phyloP scores from a whole-genome alignment of 2,329 filamentous ascomycete species.

The Botrytis fabae region DNA sequence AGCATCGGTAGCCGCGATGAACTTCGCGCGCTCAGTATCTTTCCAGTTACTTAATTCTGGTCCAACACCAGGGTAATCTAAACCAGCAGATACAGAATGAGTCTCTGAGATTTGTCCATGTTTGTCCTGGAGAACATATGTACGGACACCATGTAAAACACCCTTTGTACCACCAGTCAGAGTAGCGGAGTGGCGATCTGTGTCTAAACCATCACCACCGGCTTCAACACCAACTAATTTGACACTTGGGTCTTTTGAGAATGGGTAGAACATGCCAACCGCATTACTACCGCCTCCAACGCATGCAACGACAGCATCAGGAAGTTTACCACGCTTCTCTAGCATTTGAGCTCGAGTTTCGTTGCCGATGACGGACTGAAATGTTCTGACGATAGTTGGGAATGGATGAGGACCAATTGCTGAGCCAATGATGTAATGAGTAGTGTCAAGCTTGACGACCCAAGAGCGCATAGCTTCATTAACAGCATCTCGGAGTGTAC shows the following conservation, averaged over 20 bases:
- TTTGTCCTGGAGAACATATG: slow-evolving; percentile 89
- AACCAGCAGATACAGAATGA: slow-evolving; percentile 92
- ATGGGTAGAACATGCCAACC: slow-evolving; percentile 97
- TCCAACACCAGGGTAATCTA: slow-evolving; percentile 96
- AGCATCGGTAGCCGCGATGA: slow-evolving; percentile 87
- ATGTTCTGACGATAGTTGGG: slow-evolving; percentile 94
- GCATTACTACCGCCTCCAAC: slow-evolving; percentile 96
- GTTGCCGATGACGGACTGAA: slow-evolving; percentile 93
- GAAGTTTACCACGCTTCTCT: slow-evolving; percentile 80
- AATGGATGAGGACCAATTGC: slow-evolving; percentile 97
- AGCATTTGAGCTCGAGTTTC: slow-evolving; percentile 94
- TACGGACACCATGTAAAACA: slow-evolving; percentile 92
- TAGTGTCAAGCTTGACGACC: slow-evolving; percentile 90
- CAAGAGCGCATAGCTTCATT: slow-evolving; percentile 94
- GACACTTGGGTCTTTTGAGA: slow-evolving; percentile 79
- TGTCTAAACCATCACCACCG: slow-evolving; percentile 89
- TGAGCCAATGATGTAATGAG: slow-evolving; percentile 97
- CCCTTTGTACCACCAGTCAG: slow-evolving; percentile 84
- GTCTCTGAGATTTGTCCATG: slow-evolving; percentile 94
- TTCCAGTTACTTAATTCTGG: slow-evolving; percentile 94
- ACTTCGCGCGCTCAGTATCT: slow-evolving; percentile 80
- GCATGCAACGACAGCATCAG: slow-evolving; percentile 94
- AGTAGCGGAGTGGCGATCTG: slow-evolving; percentile 81
- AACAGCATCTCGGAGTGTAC: slow-evolving; percentile 81
- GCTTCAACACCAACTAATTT: slow-evolving; percentile 93